Conservation (phyloP, 306 rosid species). For the Cicer judaicum region DNA sequence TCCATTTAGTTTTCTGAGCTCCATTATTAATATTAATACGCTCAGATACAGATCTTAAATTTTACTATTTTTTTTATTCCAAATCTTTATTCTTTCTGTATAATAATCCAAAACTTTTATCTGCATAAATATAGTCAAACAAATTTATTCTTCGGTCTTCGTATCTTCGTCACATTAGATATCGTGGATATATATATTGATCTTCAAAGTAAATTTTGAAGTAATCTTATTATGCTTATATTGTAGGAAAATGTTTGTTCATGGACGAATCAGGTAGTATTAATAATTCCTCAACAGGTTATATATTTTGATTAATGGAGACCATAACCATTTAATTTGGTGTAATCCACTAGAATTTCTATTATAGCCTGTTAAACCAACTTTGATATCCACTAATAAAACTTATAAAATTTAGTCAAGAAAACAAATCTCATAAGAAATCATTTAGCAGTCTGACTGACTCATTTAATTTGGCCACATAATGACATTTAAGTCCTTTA, state of each 20-base stretch:
- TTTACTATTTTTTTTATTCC: neutral
- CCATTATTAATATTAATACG: neutral
- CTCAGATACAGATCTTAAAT: neutral
- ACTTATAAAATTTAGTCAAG: too few species aligned
- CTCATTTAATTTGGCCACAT: neutral
- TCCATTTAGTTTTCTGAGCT: conserved; percentile 35
- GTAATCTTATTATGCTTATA: neutral
- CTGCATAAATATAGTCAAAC: neutral
- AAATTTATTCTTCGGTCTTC: neutral
- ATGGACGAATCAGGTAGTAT: neutral
- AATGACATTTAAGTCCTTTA: neutral
- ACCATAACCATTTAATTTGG: neutral
- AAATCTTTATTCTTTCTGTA: neutral
- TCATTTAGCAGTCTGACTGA: neutral
- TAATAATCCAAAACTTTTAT: neutral
- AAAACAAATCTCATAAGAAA: neutral
- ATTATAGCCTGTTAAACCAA: neutral
- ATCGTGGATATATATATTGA: neutral
- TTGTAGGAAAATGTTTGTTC: neutral
- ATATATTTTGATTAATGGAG: neutral
- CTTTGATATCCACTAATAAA: neutral
- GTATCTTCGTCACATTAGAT: neutral
- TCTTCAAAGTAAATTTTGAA: neutral
- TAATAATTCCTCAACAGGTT: neutral
- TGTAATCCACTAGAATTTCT: neutral